Percentiles rank a stretch among this genome's conserved stretches.
These are phyloP conservation scores for Drosera spatulata DNA, from an alignment of 179 eudicot genomes.

Conservation along the genomic window DNA sequence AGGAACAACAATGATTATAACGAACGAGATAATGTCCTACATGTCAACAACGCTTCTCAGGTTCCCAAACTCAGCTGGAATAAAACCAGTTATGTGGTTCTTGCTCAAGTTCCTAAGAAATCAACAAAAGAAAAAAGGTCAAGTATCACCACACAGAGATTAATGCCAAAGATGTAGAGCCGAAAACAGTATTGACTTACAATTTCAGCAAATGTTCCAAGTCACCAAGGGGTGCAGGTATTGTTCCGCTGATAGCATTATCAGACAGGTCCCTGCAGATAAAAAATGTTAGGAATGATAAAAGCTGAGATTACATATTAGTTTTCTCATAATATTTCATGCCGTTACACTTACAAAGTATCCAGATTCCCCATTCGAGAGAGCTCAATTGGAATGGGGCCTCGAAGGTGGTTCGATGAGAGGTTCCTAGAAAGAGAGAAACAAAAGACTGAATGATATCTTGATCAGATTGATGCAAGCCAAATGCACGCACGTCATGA, in stretches of 20 bases:
- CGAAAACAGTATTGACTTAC: slow-evolving; percentile 24
- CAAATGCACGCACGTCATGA: no score
- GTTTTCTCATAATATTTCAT: background rate
- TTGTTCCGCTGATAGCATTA: slow-evolving; percentile 58
- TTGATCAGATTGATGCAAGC: background rate
- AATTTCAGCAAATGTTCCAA: slow-evolving; percentile 92
- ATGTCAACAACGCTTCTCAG: slow-evolving; percentile 81
- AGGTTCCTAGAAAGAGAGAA: slow-evolving; percentile 46
- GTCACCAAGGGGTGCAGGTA: slow-evolving; percentile 90
- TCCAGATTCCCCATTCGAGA: slow-evolving; percentile 91
- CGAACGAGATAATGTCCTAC: slow-evolving; percentile 23
- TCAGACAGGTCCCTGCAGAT: slow-evolving; percentile 71
- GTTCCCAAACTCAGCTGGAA: slow-evolving; percentile 92
- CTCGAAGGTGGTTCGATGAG: slow-evolving; percentile 67
- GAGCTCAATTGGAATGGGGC: slow-evolving; percentile 84
- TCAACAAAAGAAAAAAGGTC: background rate
- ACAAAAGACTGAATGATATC: background rate
- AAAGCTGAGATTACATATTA: background rate
- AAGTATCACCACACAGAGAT: slow-evolving; percentile 1
- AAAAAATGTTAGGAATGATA: background rate
- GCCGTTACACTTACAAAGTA: slow-evolving; percentile 49
- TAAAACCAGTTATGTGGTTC: slow-evolving; percentile 48
- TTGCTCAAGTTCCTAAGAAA: slow-evolving; percentile 59
- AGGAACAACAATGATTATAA: background rate
- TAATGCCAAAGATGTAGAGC: background rate